Evolutionary conservation across 2,329 filamentous ascomycete genomes (phyloP), one percentile per base, ranked within the genome.

Genomic region (Biscogniauxia sp.): DNA sequence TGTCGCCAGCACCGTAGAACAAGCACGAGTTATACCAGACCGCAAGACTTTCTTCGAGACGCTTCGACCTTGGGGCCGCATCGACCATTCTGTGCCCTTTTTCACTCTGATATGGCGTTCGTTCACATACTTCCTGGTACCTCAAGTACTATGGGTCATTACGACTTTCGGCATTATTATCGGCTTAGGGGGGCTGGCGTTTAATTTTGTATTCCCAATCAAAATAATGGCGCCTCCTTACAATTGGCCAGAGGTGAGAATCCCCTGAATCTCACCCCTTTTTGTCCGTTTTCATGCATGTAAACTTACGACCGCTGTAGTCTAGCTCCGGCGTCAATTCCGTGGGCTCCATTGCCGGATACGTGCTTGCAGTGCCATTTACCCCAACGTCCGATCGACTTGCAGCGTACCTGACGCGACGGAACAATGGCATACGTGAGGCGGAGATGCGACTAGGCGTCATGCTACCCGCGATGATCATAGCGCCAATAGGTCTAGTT

Each of bases 131-230:
- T 77, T 79, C 61, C 67, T 76, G 3, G 76, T 80, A 0, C 78
- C 78, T 0, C 77, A 78, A 28, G 78, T 80, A 0, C 71, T 80
- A 53, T 80, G 78, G 78, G 78, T 80, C 5, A 74, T 80, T 53
- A 74, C 75, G 1, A 79, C 75, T 1, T 80, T 78, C 63, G 78
- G 78, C 64, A 73, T 79, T 11, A 78, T 78, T 52, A 80, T 80
- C 55, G 78, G 78, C 5, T 70, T 80, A 17, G 78, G 78, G 9
- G 78, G 76, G 2, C 64, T 80, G 5, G 75, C 77, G 2, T 80
- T 80, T 69, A 80, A 80, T 61, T 80, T 75, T 58, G 78, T 78
- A 2, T 80, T 80, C 63, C 78, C 78, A 0, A 69, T 80, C 23
- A 77, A 78, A 55, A 79, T 80, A 37, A 76, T 72, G 1, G 71